Base-by-base conservation (phyloP, 805 yeast species). In the Candida jianshihensis region DNA sequence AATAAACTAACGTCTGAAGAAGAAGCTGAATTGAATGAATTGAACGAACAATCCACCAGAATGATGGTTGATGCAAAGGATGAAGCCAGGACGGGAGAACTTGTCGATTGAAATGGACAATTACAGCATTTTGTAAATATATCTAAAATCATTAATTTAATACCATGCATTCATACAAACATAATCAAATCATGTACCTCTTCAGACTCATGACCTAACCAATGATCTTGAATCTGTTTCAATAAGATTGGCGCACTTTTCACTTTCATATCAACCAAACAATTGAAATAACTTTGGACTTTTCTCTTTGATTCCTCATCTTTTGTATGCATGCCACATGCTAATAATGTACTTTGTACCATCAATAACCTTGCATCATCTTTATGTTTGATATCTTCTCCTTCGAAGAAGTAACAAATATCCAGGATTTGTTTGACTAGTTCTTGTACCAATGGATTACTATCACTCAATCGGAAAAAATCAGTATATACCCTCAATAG, bases 1-100 rank as follows among this genome's bases (percentile, higher is more conserved):
- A 47, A 36, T 17, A 52, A 49, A 26, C 27, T 52, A 16, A 44
- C 50, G 2, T 39, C 46, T 33, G 60, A 63, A 18, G 88, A 81
- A 49, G 54, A 59, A 37, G 55, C 38, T 10, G 55, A 64, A 12
- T 34, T 63, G 13, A 59, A 57, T 30, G 55, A 48, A 25, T 31
- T 67, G 29, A 57, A 59, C 35, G 54, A 55, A 35, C 50, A 46
- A n/a, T 64, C 64, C 31, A 59, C 64, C 31, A 47, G 44, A 42
- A 46, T 37, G 59, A 63, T 42, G 60, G 49, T 32, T 2, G 59
- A 57, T 34, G 45, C 54, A 14, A 64, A 59, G 34, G 73, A 67
- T 34, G 57, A 56, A 19, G 56, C 64, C 6, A 59, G 68, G 43
- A 29, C 46, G 10, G 61, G 61, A 14, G 71, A 66, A 31, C 37